Conservation (phyloP, 208 protist genomes). For the Leptomonas seymouri region DNA sequence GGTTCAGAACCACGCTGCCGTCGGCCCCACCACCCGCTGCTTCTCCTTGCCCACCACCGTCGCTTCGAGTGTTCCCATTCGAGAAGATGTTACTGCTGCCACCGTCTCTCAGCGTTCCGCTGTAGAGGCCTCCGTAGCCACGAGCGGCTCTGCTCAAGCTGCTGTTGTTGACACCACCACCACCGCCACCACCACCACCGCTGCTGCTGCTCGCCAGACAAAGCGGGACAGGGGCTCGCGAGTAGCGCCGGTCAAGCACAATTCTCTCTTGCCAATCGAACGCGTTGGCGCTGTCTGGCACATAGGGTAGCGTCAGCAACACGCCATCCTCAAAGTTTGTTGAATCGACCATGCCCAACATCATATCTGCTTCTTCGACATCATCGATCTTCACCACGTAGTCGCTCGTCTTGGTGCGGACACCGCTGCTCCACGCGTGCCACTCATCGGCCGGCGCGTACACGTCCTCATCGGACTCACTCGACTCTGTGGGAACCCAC, state of each 20-base stretch:
- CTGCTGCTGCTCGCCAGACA: not conserved
- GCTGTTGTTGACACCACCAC: not conserved
- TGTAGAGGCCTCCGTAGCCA: not conserved
- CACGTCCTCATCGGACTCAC: conserved; percentile 36
- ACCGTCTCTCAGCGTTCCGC: not conserved
- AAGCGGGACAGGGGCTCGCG: conserved; percentile 23
- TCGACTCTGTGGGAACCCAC: conserved; percentile 34
- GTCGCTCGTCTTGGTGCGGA: conserved; percentile 42
- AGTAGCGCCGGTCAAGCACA: conserved; percentile 70
- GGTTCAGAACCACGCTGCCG: not conserved
- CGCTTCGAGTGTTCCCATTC: not conserved
- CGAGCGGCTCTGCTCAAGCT: not conserved
- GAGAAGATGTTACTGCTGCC: not conserved
- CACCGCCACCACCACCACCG: not conserved
- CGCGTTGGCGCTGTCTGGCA: conserved; percentile 64
- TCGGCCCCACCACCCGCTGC: not conserved
- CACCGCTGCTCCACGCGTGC: conserved; percentile 23
- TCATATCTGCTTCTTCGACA: conserved; percentile 89
- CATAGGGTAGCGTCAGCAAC: conserved; percentile 83
- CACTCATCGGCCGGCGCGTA: conserved; percentile 33
- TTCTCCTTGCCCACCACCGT: not conserved
- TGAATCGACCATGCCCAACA: conserved; percentile 67
- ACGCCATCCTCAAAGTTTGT: conserved; percentile 73
- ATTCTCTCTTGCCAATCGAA: conserved; percentile 75
- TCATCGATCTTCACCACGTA: conserved; percentile 89